A percentile compares a stretch with the other conserved stretches of the same genome.
phyloP scores from a whole-genome alignment of 2,329 filamentous ascomycete species.

The Fusarium sp. region DNA sequence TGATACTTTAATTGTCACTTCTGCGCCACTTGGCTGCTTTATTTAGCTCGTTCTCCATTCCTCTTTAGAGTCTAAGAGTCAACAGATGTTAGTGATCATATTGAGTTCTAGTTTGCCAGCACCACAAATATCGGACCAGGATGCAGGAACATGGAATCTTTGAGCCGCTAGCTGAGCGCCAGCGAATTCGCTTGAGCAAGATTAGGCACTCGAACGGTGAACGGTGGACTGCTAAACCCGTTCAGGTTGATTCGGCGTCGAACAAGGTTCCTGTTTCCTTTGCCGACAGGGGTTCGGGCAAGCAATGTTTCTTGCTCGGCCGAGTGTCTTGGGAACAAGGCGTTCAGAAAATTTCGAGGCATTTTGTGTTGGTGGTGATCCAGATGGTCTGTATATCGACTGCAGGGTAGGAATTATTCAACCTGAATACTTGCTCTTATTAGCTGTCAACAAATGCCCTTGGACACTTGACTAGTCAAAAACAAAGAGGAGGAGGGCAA shows the following conservation, averaged over 20 bases:
- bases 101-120: background rate
- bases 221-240: conserved; percentile 2
- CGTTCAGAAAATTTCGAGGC: background rate
- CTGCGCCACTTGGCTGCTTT: background rate
- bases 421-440: background rate
- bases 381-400: background rate
- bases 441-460: background rate
- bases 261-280: conserved; percentile 4
- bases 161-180: conserved; percentile 5
- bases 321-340: background rate
- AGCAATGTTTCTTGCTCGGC: conserved; percentile 1
- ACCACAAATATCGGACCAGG: conserved; percentile 2
- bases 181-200: background rate
- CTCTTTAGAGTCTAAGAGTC: background rate
- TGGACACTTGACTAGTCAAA: background rate
- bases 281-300: background rate
- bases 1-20: background rate
- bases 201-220: conserved; percentile 13
- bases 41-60: background rate
- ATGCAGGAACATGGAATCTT: conserved; percentile 36
- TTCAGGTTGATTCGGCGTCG: background rate
- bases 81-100: background rate
- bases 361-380: background rate
- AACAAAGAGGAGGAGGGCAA: background rate
- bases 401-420: background rate